These are phyloP conservation scores for Umbelopsis vinacea DNA, from an alignment of 192 early-diverging fungal species.

Conservation along the genomic window DNA sequence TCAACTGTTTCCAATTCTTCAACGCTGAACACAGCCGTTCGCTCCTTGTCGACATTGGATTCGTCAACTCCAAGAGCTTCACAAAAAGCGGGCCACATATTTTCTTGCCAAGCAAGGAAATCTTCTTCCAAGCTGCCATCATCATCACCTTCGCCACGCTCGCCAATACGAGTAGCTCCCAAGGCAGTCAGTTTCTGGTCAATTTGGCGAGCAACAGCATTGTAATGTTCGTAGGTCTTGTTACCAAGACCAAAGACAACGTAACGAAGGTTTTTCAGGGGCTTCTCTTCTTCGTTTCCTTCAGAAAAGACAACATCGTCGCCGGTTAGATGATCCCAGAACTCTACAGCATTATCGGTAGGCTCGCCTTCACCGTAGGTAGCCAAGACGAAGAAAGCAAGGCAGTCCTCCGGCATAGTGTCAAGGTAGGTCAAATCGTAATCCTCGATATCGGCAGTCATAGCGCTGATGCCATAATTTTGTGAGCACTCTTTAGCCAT, in stretches of 20 bases:
- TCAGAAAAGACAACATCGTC: conserved; percentile 72
- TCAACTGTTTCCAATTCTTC: conserved; percentile 43
- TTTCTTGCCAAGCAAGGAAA: conserved; percentile 93
- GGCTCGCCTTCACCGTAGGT: conserved; percentile 99
- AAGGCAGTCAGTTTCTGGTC: conserved; percentile 69
- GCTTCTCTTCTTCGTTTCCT: conserved; percentile 63
- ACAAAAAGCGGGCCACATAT: conserved; percentile 77
- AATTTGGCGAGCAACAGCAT: conserved; percentile 76
- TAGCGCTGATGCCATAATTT: conserved; percentile 70
- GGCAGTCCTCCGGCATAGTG: conserved; percentile 64
- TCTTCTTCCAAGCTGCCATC: conserved; percentile 96
- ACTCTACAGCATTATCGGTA: conserved; percentile 95
- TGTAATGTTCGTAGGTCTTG: conserved; percentile 91
- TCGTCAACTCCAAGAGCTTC: conserved; percentile 73
- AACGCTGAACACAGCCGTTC: conserved; percentile 59
- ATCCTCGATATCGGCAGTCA: conserved; percentile 88
- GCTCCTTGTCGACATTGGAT: conserved; percentile 26
- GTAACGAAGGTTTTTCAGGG: conserved; percentile 58
- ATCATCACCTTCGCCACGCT: conserved; percentile 95
- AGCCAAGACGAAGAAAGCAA: conserved; percentile 93
- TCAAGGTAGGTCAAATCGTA: conserved; percentile 89
- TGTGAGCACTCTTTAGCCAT: conserved; percentile 84
- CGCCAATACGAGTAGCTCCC: conserved; percentile 78
- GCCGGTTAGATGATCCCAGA: conserved; percentile 86
- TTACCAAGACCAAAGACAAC: conserved; percentile 88